Evolutionary conservation across 1,139 yeast genomes (phyloP), one percentile per base, ranked within the genome.

Genomic region (Suhomyces chickasaworum): DNA sequence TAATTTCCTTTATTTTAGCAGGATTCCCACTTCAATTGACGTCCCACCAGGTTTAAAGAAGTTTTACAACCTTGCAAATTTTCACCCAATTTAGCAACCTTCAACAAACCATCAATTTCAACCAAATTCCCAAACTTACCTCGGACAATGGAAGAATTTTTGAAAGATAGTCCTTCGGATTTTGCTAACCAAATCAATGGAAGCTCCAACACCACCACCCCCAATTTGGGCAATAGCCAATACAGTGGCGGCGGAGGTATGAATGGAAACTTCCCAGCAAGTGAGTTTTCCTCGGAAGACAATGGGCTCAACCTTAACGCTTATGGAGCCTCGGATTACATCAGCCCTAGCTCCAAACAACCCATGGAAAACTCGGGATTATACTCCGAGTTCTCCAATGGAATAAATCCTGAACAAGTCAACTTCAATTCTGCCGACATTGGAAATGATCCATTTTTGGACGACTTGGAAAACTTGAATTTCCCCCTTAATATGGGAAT

Each of bases 101-200:
- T 10, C 12, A 3, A 25, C 17, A 13, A 29, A 29, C 16, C 7
- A 4, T 5, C 17, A 13, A 29, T n/a, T 13, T 9, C 16, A 17
- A 12, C 25, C 23, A 10, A 10, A 4, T 7, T 6, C 25, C 27
- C 9, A 6, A 4, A 7, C 8, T n/a, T 7, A 12, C 12, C 8
- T 5, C 37, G 20, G 7, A 50, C 25, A 13, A 71, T 71, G 76
- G 75, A 70, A 40, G 72, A 69, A 45, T 71, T 56, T 52, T 61
- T 70, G 47, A 69, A 63, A 47, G 74, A 70, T 41, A 68, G 75
- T 58, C 74, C 75, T 15, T 58, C 68, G 39, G 73, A 68, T 47
- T 56, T 51, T 37, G 20, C 29, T 20, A 44, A 49, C 35, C 42
- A 42, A 9, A 15, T 25, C 16, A 44, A 40, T 21, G 38, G 32